These are phyloP conservation scores for Aspergillus ostianus DNA, from an alignment of 495 filamentous ascomycete species.

Conservation along the genomic window DNA sequence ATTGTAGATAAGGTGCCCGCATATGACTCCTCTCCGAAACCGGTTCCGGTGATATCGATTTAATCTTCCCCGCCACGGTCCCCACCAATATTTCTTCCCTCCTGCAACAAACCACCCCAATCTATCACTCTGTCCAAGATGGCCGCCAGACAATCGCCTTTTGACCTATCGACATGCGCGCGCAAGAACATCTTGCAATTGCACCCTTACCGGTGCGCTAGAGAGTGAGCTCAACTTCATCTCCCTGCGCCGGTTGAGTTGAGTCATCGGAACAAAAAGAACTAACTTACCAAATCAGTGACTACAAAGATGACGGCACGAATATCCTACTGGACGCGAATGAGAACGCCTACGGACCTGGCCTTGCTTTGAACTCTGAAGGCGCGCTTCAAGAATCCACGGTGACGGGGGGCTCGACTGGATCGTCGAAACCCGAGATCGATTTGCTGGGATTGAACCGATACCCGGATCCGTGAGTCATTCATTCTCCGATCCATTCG, in stretches of 20 bases:
- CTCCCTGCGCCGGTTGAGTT: slow-evolving; percentile 9
- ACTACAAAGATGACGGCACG: slow-evolving; percentile 98
- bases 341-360: slow-evolving; percentile 92
- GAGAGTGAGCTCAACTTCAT: slow-evolving; percentile 61
- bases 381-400: slow-evolving; percentile 44
- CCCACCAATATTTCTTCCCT: slow-evolving; percentile 4
- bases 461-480: slow-evolving; percentile 85
- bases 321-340: slow-evolving; percentile 97
- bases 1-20: not conserved
- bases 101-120: not conserved
- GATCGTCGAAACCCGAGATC: slow-evolving; percentile 45
- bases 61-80: slow-evolving; percentile 7
- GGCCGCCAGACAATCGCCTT: slow-evolving; percentile 48
- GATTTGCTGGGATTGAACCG: slow-evolving; percentile 81
- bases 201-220: slow-evolving; percentile 79
- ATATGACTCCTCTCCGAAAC: slow-evolving; percentile 7
- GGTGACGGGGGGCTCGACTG: slow-evolving; percentile 34
- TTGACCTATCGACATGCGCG: slow-evolving; percentile 77
- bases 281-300: slow-evolving; percentile 56
- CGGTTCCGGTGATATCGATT: slow-evolving; percentile 10
- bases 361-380: slow-evolving; percentile 49
- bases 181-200: slow-evolving; percentile 79
- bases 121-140: slow-evolving; percentile 26
- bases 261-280: slow-evolving; percentile 5
- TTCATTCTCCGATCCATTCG: not conserved